Conservation (phyloP, 371 early-diverging fungal genomes). For the Smittium culicis region DNA sequence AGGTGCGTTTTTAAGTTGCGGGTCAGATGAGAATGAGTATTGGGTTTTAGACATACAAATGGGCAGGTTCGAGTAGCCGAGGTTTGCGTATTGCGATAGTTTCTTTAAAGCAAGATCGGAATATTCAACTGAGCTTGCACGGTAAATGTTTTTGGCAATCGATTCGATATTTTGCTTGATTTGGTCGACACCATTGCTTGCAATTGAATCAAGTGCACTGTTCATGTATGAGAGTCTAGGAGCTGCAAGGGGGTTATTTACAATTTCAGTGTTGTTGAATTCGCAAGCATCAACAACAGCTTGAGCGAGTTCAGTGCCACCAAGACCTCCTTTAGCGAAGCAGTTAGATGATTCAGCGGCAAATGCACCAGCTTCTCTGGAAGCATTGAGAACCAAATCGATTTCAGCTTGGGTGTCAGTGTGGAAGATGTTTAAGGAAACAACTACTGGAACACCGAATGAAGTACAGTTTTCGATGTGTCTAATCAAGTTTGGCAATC, state of each 20-base stretch:
- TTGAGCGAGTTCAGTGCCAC: conserved; percentile 75
- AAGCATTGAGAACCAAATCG: conserved; percentile 52
- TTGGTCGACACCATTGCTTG: conserved; percentile 51
- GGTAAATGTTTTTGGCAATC: conserved; percentile 85
- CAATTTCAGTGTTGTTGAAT: conserved; percentile 12
- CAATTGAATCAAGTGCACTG: neutral
- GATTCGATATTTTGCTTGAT: conserved; percentile 81
- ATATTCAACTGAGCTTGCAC: conserved; percentile 75
- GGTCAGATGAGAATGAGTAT: conserved; percentile 77
- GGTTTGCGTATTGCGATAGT: conserved; percentile 14
- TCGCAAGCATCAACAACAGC: conserved; percentile 71
- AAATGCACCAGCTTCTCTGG: conserved; percentile 70
- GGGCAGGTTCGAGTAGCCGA: conserved; percentile 71
- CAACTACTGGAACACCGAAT: conserved; percentile 83
- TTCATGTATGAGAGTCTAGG: conserved; percentile 25
- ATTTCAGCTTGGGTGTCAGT: conserved; percentile 81
- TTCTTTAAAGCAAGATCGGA: conserved; percentile 67
- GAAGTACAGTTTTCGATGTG: conserved; percentile 82
- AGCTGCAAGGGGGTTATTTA: too few species aligned
- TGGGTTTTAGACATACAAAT: conserved; percentile 99
- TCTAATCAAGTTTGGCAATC: conserved; percentile 68
- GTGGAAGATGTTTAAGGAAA: conserved; percentile 83
- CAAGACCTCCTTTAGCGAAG: conserved; percentile 87
- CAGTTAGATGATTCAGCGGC: conserved; percentile 75
- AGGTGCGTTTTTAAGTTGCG: conserved; percentile 81